Conservation (phyloP, 1,284 basidiomycete species). For the Melampsora abietis-canadensis region DNA sequence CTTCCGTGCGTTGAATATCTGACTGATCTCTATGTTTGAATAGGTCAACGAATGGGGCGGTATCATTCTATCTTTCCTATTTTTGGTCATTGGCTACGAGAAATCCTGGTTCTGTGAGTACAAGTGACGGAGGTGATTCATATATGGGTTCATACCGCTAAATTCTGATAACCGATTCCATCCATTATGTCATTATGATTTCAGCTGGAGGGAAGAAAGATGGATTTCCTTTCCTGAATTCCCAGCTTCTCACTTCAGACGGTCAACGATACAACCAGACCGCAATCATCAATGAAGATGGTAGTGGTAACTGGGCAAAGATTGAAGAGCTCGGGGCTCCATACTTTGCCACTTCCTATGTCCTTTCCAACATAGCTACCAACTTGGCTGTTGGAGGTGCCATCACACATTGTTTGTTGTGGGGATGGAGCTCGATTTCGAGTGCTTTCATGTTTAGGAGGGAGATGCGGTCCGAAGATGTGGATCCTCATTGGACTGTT, state of each 20-base stretch:
- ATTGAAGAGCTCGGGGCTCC: conserved; percentile 32
- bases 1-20: conserved; percentile 4
- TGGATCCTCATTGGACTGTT: conserved; percentile 29
- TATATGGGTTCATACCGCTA: not conserved
- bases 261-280: conserved; percentile 25
- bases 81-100: conserved; percentile 30
- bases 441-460: conserved; percentile 9
- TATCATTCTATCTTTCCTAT: conserved; percentile 28
- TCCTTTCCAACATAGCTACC: conserved; percentile 32
- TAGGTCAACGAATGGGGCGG: conserved; percentile 43
- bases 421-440: conserved; percentile 27
- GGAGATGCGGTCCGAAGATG: conserved; percentile 14
- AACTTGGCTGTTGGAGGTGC: conserved; percentile 41
- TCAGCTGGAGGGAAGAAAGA: conserved; percentile 30
- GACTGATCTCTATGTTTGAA: not conserved
- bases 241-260: conserved; percentile 23
- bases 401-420: conserved; percentile 36
- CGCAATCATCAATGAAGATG: conserved; percentile 36
- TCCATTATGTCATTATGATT: not conserved
- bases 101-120: conserved; percentile 39
- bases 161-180: not conserved
- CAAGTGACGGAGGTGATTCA: not conserved
- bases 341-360: conserved; percentile 25
- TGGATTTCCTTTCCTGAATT: conserved; percentile 28
- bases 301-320: conserved; percentile 22